These are phyloP conservation scores for Sextonia rubra DNA, from an alignment of 164 flowering plant genomes.

Conservation along the genomic window DNA sequence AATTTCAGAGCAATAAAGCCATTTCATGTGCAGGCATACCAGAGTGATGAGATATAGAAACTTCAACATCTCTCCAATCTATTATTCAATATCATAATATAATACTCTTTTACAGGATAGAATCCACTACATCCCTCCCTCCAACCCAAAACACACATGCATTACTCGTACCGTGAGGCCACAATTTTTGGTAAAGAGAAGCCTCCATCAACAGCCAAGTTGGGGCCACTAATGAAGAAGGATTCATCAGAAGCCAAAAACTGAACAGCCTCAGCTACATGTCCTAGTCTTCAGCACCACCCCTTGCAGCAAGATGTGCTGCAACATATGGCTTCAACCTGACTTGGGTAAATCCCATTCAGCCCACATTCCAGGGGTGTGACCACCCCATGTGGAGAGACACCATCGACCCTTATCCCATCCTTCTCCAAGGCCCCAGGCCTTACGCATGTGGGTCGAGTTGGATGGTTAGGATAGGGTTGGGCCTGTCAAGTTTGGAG, in stretches of 20 bases:
- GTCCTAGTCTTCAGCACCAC: conserved; percentile 44
- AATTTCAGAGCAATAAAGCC: too few species aligned
- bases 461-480: too few species aligned
- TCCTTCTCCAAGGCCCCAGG: conserved; percentile 19
- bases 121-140: too few species aligned
- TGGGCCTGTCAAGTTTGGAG: too few species aligned
- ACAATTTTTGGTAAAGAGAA: conserved; percentile 23
- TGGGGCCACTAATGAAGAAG: conserved; percentile 58
- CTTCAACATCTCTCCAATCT: too few species aligned
- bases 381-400: conserved; percentile 20
- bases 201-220: conserved; percentile 69
- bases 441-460: too few species aligned
- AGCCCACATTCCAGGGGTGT: conserved; percentile 14
- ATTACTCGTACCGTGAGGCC: neutral
- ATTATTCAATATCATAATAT: too few species aligned
- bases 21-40: too few species aligned
- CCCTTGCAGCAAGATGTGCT: conserved; percentile 34
- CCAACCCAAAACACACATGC: neutral
- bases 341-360: neutral
- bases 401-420: conserved; percentile 19
- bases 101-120: too few species aligned
- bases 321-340: conserved; percentile 2
- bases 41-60: too few species aligned
- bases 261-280: conserved; percentile 66
- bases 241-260: conserved; percentile 80